Evolutionary conservation across 192 early-diverging fungal species (phyloP), one percentile per base, ranked within the genome.

Genomic region (Rhizophagus prolifer): DNA sequence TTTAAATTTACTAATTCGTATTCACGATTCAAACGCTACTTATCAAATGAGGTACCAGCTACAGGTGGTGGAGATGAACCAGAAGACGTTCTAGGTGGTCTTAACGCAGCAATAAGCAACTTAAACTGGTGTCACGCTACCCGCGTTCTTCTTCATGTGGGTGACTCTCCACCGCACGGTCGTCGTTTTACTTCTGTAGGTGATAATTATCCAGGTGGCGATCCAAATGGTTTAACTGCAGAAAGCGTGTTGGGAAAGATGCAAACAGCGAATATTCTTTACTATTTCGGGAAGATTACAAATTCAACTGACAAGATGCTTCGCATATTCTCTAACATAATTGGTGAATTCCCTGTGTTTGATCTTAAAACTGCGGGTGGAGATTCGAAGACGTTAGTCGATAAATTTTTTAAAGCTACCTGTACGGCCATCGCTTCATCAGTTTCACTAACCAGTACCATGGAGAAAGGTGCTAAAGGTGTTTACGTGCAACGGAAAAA

Each of bases 71-170:
- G 41, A 8, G 76, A 77, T 77, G 23, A 7, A 3, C 63, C 66
- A 1, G 76, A 77, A 68, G 76, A 77, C 21, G 76, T 77, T 30
- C 19, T 77, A 14, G 76, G 76, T 25, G 76, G 76, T 34, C 64
- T 44, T 5, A 1, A 44, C 12, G 41, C 41, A 12, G 41, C 41
- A 0, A 12, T 2, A 44, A 44, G 12, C 34, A 31, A 25, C 1
- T 58, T 77, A 31, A 69, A 14, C 1, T 77, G 76, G 76, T 19
- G 4, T 9, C 16, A 66, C 14, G 26, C 9, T 2, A 59, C 50
- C 3, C 46, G 76, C 13, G 30, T 77, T 38, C 9, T 77, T 47
- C 10, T 77, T 0, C 76, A 77, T 10, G 8, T 77, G 7, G 36
- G 61, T 0, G 76, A 77, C 14, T 44, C 65, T 34, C 66, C 76